A percentile compares a stretch with the other conserved stretches of the same genome.
phyloP scores from a whole-genome alignment of 2,329 filamentous ascomycete species.

The Aphanocladium album region DNA sequence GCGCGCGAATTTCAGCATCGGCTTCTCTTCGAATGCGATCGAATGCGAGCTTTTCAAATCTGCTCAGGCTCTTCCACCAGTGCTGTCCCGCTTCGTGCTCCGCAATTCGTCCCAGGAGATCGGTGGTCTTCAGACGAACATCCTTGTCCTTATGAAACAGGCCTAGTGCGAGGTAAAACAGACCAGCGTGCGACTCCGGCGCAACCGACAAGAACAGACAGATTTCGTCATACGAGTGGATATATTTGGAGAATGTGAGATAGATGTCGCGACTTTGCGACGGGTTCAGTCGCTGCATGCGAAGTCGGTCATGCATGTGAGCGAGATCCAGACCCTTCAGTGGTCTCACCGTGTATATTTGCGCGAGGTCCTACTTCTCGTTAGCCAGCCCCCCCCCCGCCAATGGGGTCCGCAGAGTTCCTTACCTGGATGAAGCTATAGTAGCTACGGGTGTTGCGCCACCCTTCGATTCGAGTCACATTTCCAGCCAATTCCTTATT shows the following conservation, averaged over 20 bases:
- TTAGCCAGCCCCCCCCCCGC: slow-evolving; percentile 15
- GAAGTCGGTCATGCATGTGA: slow-evolving; percentile 87
- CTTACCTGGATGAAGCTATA: slow-evolving; percentile 86
- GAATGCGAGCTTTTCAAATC: slow-evolving; percentile 84
- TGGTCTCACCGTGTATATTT: slow-evolving; percentile 59
- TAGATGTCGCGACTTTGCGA: slow-evolving; percentile 80
- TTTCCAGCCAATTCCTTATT: slow-evolving; percentile 85
- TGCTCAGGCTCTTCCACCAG: slow-evolving; percentile 82
- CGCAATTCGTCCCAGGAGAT: slow-evolving; percentile 74
- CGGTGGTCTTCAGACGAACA: slow-evolving; percentile 71
- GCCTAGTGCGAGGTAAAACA: slow-evolving; percentile 88
- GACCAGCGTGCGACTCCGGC: slow-evolving; percentile 77
- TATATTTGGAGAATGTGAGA: slow-evolving; percentile 67
- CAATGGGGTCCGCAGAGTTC: background rate
- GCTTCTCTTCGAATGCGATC: slow-evolving; percentile 68
- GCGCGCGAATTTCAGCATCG: slow-evolving; percentile 46
- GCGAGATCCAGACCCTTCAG: slow-evolving; percentile 80
- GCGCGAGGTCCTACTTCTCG: slow-evolving; percentile 54
- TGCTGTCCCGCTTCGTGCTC: slow-evolving; percentile 88
- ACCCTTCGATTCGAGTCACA: slow-evolving; percentile 89
- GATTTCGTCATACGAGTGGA: slow-evolving; percentile 78
- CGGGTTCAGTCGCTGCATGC: slow-evolving; percentile 72
- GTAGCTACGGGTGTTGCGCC: slow-evolving; percentile 88
- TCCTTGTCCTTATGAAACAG: slow-evolving; percentile 84
- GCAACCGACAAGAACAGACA: slow-evolving; percentile 77